Evolutionary conservation across 441 rosid genomes (phyloP).

Genomic region (Pelargonium citronellum): DNA sequence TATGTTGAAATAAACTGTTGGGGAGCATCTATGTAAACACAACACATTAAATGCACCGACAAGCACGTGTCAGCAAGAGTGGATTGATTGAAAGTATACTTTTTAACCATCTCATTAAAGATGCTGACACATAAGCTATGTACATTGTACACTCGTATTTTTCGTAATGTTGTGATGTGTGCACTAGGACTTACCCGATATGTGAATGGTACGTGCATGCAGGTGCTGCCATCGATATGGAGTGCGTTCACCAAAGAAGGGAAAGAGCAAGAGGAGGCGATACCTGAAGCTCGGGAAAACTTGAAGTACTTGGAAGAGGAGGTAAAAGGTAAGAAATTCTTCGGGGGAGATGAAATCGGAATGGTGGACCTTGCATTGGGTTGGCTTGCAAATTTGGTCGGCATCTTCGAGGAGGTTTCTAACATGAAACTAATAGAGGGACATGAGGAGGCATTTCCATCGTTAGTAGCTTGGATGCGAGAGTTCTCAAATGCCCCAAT

Average conservation of each 20-base stretch:
- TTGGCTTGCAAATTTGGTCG: conserved; percentile 34
- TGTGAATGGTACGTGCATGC: background rate
- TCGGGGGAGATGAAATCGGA: conserved; percentile 36
- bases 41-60: background rate
- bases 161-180: no score
- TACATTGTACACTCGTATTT: no score
- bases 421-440: conserved; percentile 24
- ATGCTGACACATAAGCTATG: no score
- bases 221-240: conserved; percentile 35
- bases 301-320: conserved; percentile 37
- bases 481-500: conserved; percentile 26
- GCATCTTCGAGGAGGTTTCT: conserved; percentile 30
- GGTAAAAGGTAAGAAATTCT: conserved; percentile 35
- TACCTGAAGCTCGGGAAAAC: conserved; percentile 19
- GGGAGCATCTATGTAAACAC: background rate
- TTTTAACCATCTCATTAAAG: no score
- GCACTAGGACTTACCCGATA: no score
- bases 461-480: conserved; percentile 28
- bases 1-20: no score
- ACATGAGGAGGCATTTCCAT: conserved; percentile 24
- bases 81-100: no score
- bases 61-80: no score
- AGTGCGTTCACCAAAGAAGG: conserved; percentile 20
- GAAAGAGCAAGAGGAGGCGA: conserved; percentile 32
- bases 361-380: conserved; percentile 36